Conservation (phyloP, 225 moss, liverwort and hornwort genomes). For the Sphagnum tenellum region DNA sequence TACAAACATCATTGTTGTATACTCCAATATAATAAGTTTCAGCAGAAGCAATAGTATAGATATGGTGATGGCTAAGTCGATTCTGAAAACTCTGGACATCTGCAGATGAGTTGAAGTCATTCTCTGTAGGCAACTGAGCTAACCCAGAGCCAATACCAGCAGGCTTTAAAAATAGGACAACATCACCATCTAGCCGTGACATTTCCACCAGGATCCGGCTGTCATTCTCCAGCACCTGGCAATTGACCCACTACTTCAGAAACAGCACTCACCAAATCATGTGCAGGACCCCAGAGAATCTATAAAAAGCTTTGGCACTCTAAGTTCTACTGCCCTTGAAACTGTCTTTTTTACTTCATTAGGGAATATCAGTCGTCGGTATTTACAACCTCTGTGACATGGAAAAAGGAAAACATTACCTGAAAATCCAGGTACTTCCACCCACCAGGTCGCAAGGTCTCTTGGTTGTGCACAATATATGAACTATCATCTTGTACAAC, state of each 20-base stretch:
- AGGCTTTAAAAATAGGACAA: conserved; percentile 29
- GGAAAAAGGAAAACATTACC: conserved; percentile 7
- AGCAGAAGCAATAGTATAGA: conserved; percentile 28
- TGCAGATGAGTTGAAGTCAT: conserved; percentile 14
- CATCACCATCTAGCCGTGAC: conserved; percentile 28
- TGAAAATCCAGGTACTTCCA: conserved; percentile 36
- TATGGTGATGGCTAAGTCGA: conserved; percentile 31
- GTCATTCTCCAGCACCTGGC: conserved; percentile 1
- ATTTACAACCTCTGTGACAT: too few relatives aligned
- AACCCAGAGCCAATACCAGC: not conserved
- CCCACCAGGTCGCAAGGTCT: conserved; percentile 1
- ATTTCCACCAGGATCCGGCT: conserved; percentile 36
- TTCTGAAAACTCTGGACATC: conserved; percentile 40
- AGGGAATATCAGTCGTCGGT: too few relatives aligned
- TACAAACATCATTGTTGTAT: conserved; percentile 28
- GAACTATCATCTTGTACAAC: not conserved
- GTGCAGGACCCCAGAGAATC: too few relatives aligned
- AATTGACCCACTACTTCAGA: not conserved
- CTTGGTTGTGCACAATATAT: not conserved
- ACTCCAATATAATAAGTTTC: conserved; percentile 19
- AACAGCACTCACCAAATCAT: too few relatives aligned
- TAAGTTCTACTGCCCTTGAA: too few relatives aligned
- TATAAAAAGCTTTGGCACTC: too few relatives aligned
- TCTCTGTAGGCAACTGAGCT: conserved; percentile 21
- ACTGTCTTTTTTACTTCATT: too few relatives aligned